A percentile compares a stretch with the other conserved stretches of the same genome.
These are phyloP conservation scores for Cicer yamashitae DNA, from an alignment of 306 rosid species.

Conservation along the genomic window DNA sequence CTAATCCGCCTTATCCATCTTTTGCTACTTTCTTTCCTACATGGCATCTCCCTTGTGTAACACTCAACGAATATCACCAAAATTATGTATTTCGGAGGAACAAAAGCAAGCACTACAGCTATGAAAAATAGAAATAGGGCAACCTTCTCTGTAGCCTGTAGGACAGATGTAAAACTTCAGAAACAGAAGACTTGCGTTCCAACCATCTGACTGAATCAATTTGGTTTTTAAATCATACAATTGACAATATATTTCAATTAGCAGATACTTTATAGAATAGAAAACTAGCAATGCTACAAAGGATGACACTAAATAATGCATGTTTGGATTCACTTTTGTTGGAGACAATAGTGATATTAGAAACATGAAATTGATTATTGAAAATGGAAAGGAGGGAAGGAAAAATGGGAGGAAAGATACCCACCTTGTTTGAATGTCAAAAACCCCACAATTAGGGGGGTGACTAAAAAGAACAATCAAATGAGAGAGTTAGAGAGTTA, in stretches of 20 bases:
- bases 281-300: background rate
- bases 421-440: too few relatives aligned
- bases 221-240: conserved; percentile 15
- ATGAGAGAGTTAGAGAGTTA: too few relatives aligned
- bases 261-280: background rate
- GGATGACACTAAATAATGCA: background rate
- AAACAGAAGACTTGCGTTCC: conserved; percentile 5
- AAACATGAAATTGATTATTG: background rate
- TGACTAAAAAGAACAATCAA: too few relatives aligned
- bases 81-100: conserved; percentile 63
- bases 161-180: conserved; percentile 25
- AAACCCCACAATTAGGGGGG: too few relatives aligned
- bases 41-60: conserved; percentile 87
- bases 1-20: conserved; percentile 68
- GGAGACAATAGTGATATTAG: background rate
- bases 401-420: too few relatives aligned
- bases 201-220: conserved; percentile 18
- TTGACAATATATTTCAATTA: conserved; percentile 13
- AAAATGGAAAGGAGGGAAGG: too few relatives aligned
- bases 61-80: conserved; percentile 64
- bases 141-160: conserved; percentile 85
- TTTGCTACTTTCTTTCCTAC: conserved; percentile 72
- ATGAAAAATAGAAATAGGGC: conserved; percentile 59
- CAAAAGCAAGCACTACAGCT: conserved; percentile 72
- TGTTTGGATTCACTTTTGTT: background rate